Percentiles rank a stretch among this genome's conserved stretches.
These are phyloP conservation scores for Backusella psychrophila DNA, from an alignment of 192 early-diverging fungal genomes.

Conservation along the genomic window DNA sequence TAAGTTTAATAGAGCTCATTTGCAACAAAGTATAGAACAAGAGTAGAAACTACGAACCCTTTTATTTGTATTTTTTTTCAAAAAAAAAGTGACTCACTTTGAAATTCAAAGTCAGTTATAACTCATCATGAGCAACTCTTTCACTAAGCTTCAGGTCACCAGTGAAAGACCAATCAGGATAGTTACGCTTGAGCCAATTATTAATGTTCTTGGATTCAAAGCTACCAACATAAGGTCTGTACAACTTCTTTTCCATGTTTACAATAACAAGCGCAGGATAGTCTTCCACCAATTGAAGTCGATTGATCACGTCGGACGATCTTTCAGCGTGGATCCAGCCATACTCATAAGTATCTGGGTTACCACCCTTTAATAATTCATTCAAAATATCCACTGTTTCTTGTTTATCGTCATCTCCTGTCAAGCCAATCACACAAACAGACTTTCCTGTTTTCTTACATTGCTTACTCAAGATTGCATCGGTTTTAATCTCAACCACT, in stretches of 20 bases:
- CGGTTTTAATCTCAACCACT: slow-evolving; percentile 35
- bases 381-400: slow-evolving; percentile 43
- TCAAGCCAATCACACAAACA: slow-evolving; percentile 47
- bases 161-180: slow-evolving; percentile 44
- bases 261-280: slow-evolving; percentile 57
- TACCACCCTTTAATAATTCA: slow-evolving; percentile 24
- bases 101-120: slow-evolving; percentile 7
- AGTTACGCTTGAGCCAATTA: slow-evolving; percentile 53
- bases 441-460: slow-evolving; percentile 34
- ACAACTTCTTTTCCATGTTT: slow-evolving; percentile 54
- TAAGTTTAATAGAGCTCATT: slow-evolving; percentile 15
- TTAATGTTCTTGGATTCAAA: slow-evolving; percentile 57
- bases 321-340: slow-evolving; percentile 60
- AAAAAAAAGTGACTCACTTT: slow-evolving; percentile 3
- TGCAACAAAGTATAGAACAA: background rate
- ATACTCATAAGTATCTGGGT: slow-evolving; percentile 40
- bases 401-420: slow-evolving; percentile 40
- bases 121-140: slow-evolving; percentile 9
- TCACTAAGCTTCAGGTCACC: slow-evolving; percentile 16
- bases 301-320: slow-evolving; percentile 39
- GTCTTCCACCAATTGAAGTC: slow-evolving; percentile 59
- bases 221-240: slow-evolving; percentile 57
- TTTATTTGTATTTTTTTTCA: background rate
- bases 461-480: slow-evolving; percentile 36
- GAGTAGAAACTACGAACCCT: background rate